A percentile compares a stretch with the other conserved stretches of the same genome.
Conservation (phyloP, 2,329 filamentous ascomycete species). For the Leptographium wingfieldii region DNA sequence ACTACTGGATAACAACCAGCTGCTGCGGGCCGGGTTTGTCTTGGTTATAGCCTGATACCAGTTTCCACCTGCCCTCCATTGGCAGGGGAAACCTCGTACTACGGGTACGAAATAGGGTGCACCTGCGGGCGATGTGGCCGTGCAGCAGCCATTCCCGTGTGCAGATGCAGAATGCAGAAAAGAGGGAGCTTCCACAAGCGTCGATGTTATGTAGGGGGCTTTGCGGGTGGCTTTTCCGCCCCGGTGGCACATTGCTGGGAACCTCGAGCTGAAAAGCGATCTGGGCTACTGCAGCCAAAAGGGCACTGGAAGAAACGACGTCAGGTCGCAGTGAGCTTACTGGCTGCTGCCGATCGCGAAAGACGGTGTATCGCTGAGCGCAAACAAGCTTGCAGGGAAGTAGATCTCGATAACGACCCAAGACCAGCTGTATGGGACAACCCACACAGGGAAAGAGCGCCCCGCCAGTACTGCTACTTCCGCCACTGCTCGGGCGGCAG, state of each 20-base stretch:
- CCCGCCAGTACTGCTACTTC: background rate
- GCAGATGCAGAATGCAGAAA: too few species aligned
- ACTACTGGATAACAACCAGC: background rate
- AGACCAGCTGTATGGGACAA: background rate
- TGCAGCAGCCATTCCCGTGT: too few species aligned
- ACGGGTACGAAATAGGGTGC: background rate
- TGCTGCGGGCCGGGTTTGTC: background rate
- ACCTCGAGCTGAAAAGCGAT: background rate
- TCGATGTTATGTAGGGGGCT: background rate
- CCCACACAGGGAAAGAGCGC: background rate
- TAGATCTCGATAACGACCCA: conserved; percentile 1
- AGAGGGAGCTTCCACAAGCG: background rate
- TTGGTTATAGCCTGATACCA: background rate
- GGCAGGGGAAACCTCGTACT: too few species aligned
- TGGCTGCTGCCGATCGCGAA: background rate
- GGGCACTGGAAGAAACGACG: background rate
- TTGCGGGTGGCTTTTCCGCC: background rate
- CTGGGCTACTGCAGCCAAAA: background rate
- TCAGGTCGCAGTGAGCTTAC: background rate
- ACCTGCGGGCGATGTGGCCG: too few species aligned
- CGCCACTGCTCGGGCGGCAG: background rate
- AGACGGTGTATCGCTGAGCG: background rate
- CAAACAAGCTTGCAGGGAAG: background rate
- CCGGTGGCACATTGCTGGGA: background rate
- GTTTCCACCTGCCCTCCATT: background rate